Conservation (phyloP, 768 basidiomycete species). For the Russula earlei region DNA sequence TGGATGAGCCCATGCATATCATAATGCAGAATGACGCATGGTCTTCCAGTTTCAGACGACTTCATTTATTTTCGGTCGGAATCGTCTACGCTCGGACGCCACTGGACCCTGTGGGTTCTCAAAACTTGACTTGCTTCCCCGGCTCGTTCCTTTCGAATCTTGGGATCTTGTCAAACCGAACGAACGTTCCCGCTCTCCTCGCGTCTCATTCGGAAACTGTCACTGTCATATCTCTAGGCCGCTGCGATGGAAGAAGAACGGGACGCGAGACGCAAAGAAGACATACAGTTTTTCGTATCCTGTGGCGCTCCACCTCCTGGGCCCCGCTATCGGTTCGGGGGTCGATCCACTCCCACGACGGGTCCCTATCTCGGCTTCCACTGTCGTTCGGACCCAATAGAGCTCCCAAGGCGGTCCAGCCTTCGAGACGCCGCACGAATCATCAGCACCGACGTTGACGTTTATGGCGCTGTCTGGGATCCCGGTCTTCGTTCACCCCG, state of each 20-base stretch:
- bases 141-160: neutral
- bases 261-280: neutral
- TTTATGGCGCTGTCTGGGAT: slow-evolving; percentile 4
- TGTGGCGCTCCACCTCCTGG: neutral
- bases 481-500: slow-evolving; percentile 9
- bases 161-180: neutral
- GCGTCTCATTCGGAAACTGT: neutral
- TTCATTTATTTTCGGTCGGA: no score
- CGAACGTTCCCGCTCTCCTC: neutral
- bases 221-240: neutral
- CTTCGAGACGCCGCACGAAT: neutral
- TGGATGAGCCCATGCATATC: neutral
- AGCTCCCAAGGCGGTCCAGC: neutral
- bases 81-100: neutral
- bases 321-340: neutral
- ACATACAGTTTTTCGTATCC: neutral
- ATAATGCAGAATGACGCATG: neutral
- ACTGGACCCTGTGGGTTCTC: slow-evolving; percentile 5
- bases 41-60: neutral
- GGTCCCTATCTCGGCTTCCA: neutral
- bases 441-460: neutral
- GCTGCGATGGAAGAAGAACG: slow-evolving; percentile 1
- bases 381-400: slow-evolving; percentile 7
- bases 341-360: slow-evolving; percentile 13
- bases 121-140: neutral